These are phyloP conservation scores for Cutaneotrichosporon daszewskae DNA, from an alignment of 1,284 basidiomycete species.

Conservation along the genomic window DNA sequence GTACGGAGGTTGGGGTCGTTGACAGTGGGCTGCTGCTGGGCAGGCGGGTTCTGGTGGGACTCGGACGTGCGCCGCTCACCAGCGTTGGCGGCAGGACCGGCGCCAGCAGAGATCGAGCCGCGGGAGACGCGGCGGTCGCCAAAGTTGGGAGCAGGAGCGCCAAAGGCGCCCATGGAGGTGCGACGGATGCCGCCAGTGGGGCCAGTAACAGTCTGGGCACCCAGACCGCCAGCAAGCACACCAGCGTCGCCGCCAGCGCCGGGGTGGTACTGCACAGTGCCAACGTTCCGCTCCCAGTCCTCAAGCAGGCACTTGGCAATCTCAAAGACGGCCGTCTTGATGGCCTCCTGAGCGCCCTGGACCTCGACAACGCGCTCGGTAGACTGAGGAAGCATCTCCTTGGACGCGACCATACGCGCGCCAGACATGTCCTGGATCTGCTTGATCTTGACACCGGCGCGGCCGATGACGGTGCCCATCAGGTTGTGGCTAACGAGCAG, in stretches of 20 bases:
- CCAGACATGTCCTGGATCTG: conserved; percentile 97
- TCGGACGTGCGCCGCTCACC: conserved; percentile 46
- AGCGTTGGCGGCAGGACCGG: conserved; percentile 32
- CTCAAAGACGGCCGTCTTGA: conserved; percentile 85
- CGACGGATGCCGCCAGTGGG: conserved; percentile 49
- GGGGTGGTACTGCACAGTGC: conserved; percentile 93
- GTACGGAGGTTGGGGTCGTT: conserved; percentile 74
- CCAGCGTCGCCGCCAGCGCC: conserved; percentile 68
- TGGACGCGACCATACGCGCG: conserved; percentile 94
- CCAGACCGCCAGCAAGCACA: conserved; percentile 51
- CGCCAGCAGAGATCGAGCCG: conserved; percentile 25
- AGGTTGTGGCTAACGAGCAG: conserved; percentile 97
- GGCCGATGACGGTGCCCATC: conserved; percentile 99
- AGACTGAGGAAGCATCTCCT: conserved; percentile 97
- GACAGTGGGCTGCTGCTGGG: conserved; percentile 54
- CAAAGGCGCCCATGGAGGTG: conserved; percentile 35
- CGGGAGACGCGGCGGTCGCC: conserved; percentile 20
- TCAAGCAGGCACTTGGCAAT: conserved; percentile 92
- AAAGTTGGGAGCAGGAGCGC: conserved; percentile 17
- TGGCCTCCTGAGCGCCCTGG: conserved; percentile 84
- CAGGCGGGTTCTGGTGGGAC: no score
- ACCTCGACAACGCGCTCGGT: conserved; percentile 98
- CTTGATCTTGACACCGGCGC: conserved; percentile 96
- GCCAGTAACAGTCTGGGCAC: conserved; percentile 46
- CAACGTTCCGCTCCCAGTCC: conserved; percentile 89